A percentile compares a stretch with the other conserved stretches of the same genome.
Evolutionary conservation across 305 asterid genomes (phyloP).

Genomic region (Fraxinus sp.): DNA sequence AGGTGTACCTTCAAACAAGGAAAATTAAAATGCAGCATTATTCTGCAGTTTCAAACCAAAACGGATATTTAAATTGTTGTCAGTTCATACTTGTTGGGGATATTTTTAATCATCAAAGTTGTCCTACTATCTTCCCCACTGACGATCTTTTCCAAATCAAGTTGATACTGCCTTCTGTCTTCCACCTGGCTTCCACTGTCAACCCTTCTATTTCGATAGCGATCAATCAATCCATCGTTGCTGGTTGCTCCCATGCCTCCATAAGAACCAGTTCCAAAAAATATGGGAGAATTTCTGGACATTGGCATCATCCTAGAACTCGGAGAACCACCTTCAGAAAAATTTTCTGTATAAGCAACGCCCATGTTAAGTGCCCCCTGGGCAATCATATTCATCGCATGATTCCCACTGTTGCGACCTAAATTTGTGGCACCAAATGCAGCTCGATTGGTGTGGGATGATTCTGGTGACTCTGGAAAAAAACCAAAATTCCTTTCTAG

Average conservation of each 20-base stretch:
- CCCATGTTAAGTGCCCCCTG: slow-evolving; percentile 56
- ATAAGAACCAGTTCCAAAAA: slow-evolving; percentile 67
- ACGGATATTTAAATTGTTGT: neutral
- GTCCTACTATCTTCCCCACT: slow-evolving; percentile 86
- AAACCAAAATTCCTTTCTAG: slow-evolving; percentile 73
- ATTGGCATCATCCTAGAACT: slow-evolving; percentile 60
- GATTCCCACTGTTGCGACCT: slow-evolving; percentile 50
- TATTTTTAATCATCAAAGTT: slow-evolving; percentile 90
- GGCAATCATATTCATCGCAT: slow-evolving; percentile 37
- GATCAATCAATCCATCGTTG: slow-evolving; percentile 64
- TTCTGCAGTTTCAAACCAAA: slow-evolving; percentile 10
- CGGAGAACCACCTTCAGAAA: slow-evolving; percentile 59
- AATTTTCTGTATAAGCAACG: slow-evolving; percentile 56
- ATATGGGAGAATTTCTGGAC: slow-evolving; percentile 60
- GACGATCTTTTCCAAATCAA: slow-evolving; percentile 76
- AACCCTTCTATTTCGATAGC: slow-evolving; percentile 66
- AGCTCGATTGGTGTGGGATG: slow-evolving; percentile 59
- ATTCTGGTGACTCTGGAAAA: slow-evolving; percentile 75
- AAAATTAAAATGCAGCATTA: slow-evolving; percentile 4
- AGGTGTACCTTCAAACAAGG: slow-evolving; percentile 69
- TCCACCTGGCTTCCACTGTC: slow-evolving; percentile 69
- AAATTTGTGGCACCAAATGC: slow-evolving; percentile 56
- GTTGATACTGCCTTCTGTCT: slow-evolving; percentile 76
- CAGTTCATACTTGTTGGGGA: slow-evolving; percentile 80
- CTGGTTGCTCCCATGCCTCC: slow-evolving; percentile 53